Evolutionary conservation across 164 flowering plant genomes (phyloP).

Genomic region (Piper longum): DNA sequence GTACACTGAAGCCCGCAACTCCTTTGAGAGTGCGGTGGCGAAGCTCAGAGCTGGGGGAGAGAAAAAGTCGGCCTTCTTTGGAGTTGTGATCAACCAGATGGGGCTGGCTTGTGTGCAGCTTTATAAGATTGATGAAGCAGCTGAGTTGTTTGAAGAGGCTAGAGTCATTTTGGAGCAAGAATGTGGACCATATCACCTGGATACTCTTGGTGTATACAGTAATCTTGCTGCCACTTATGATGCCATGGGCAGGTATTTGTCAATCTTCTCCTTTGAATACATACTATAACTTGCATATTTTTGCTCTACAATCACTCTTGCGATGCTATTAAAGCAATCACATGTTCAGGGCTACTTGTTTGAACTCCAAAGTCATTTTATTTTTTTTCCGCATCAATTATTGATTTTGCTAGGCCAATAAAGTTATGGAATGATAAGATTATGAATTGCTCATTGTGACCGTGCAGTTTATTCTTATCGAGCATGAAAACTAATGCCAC

Average conservation of each 20-base stretch:
- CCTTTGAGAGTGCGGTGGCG: slow-evolving; percentile 67
- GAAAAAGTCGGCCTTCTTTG: slow-evolving; percentile 91
- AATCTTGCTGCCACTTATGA: slow-evolving; percentile 97
- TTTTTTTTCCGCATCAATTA: no score
- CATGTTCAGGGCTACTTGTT: no score
- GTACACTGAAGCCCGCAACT: slow-evolving; percentile 57
- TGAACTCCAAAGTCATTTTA: no score
- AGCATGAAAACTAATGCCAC: no score
- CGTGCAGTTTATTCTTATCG: no score
- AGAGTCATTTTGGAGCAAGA: slow-evolving; percentile 73
- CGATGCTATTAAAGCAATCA: no score
- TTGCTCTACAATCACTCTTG: no score
- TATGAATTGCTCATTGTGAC: no score
- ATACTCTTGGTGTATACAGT: slow-evolving; percentile 85
- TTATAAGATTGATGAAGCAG: slow-evolving; percentile 89
- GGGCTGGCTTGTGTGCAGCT: slow-evolving; percentile 85
- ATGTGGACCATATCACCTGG: slow-evolving; percentile 84
- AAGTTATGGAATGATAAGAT: no score
- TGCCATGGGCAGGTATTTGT: slow-evolving; percentile 90
- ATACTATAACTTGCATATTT: background rate
- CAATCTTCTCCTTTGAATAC: background rate
- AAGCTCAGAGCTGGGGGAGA: slow-evolving; percentile 88
- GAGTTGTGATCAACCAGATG: slow-evolving; percentile 92
- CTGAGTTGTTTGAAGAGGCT: slow-evolving; percentile 86
- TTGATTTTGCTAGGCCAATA: no score